Conservation (phyloP, 169 alveolate species). For the Babesia gibsoni region DNA sequence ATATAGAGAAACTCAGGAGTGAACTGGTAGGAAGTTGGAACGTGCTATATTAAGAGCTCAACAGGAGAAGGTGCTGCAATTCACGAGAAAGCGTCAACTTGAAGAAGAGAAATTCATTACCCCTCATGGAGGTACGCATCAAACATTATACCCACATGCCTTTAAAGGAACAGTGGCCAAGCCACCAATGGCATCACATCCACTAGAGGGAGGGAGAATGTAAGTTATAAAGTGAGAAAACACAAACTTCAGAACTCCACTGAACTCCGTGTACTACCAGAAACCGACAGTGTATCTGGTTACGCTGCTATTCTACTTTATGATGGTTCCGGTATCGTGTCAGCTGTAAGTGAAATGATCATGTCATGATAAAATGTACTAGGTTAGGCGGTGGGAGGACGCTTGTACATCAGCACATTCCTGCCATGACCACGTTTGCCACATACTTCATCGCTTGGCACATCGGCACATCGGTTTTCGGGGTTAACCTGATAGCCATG, state of each 20-base stretch:
- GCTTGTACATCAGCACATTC: slow-evolving; percentile 38
- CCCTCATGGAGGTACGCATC: background rate
- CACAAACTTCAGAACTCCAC: background rate
- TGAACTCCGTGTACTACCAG: slow-evolving; percentile 17
- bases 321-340: slow-evolving; percentile 47
- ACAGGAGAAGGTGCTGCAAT: slow-evolving; percentile 6
- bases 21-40: background rate
- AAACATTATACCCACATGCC: background rate
- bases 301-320: slow-evolving; percentile 8
- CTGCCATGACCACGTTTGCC: slow-evolving; percentile 22
- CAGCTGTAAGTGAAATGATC: slow-evolving; percentile 35
- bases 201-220: background rate
- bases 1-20: slow-evolving; percentile 17
- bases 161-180: background rate
- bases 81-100: slow-evolving; percentile 9
- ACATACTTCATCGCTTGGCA: slow-evolving; percentile 30
- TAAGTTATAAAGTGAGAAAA: background rate
- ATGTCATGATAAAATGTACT: background rate
- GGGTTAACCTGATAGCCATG: slow-evolving; percentile 27
- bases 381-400: slow-evolving; percentile 43
- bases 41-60: background rate
- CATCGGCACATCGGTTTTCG: slow-evolving; percentile 2
- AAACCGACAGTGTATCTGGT: slow-evolving; percentile 24
- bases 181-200: slow-evolving; percentile 5
- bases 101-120: background rate